Conservation (phyloP, 495 filamentous ascomycete species). For the Penicillium riverlandense region DNA sequence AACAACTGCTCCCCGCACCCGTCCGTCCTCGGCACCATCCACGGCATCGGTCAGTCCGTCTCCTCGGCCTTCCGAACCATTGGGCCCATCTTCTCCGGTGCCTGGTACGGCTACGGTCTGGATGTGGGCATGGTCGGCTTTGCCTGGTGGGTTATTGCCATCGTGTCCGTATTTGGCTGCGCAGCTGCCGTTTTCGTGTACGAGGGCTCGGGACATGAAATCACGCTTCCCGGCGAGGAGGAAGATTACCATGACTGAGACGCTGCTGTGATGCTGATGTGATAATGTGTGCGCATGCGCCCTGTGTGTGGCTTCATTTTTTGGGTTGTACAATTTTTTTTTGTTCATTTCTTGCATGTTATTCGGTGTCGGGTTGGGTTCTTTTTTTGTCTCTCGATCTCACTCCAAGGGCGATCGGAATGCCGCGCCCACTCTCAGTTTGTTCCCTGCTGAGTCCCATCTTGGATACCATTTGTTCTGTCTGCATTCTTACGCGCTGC, state of each 20-base stretch:
- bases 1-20: conserved; percentile 83
- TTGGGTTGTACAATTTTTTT: too few relatives aligned
- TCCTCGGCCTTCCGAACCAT: conserved; percentile 64
- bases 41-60: conserved; percentile 73
- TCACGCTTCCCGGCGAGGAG: conserved; percentile 59
- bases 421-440: too few relatives aligned
- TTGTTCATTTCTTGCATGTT: conserved; percentile 15
- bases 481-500: too few relatives aligned
- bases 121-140: conserved; percentile 63
- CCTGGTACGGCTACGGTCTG: conserved; percentile 64
- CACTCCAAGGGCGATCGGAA: too few relatives aligned
- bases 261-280: conserved; percentile 13
- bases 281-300: conserved; percentile 4
- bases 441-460: too few relatives aligned
- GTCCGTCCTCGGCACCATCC: conserved; percentile 70
- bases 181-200: conserved; percentile 59
- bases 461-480: too few relatives aligned
- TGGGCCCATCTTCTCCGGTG: conserved; percentile 66
- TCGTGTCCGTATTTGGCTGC: conserved; percentile 54
- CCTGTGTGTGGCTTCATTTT: conserved; percentile 17
- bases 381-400: background rate
- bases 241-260: conserved; percentile 30
- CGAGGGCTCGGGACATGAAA: conserved; percentile 69
- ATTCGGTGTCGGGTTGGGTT: conserved; percentile 11
- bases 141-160: conserved; percentile 69